These are phyloP conservation scores for Glycine soja DNA, from an alignment of 306 rosid species.

Conservation along the genomic window DNA sequence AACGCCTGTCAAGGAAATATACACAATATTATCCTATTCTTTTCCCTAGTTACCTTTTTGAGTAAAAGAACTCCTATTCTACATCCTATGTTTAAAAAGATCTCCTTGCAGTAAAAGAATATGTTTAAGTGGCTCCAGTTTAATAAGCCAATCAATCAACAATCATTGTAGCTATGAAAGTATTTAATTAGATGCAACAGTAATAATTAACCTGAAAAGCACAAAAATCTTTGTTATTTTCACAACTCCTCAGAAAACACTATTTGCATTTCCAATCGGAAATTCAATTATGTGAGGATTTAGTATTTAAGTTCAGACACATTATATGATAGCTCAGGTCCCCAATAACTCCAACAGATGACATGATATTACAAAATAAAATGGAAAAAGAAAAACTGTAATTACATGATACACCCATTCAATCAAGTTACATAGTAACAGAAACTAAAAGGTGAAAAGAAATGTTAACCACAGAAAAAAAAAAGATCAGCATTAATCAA, in stretches of 20 bases:
- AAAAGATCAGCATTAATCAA: not conserved
- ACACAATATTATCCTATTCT: not conserved
- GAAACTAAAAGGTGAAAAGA: conserved; percentile 24
- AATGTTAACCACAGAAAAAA: conserved; percentile 24
- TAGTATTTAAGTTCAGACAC: conserved; percentile 7
- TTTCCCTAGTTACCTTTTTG: not conserved
- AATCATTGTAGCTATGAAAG: conserved; percentile 5
- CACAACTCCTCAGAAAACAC: conserved; percentile 1
- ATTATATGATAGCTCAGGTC: conserved; percentile 2
- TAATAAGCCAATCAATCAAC: conserved; percentile 39
- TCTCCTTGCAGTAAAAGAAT: not conserved
- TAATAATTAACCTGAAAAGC: conserved; percentile 8
- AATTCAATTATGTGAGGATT: conserved; percentile 18
- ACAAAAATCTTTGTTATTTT: conserved; percentile 1
- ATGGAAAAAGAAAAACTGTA: not conserved
- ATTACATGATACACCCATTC: not conserved
- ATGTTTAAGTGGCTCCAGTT: conserved; percentile 1
- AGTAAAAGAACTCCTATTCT: conserved; percentile 1
- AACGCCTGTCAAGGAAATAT: not conserved
- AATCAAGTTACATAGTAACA: not conserved
- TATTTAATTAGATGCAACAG: not conserved
- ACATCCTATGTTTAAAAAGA: conserved; percentile 8
- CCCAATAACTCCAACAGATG: conserved; percentile 7
- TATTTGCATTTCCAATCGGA: conserved; percentile 9
- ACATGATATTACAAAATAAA: conserved; percentile 2